A percentile compares a stretch with the other conserved stretches of the same genome.
phyloP scores from a whole-genome alignment of 768 basidiomycete genomes.

The Amanita rimosa region DNA sequence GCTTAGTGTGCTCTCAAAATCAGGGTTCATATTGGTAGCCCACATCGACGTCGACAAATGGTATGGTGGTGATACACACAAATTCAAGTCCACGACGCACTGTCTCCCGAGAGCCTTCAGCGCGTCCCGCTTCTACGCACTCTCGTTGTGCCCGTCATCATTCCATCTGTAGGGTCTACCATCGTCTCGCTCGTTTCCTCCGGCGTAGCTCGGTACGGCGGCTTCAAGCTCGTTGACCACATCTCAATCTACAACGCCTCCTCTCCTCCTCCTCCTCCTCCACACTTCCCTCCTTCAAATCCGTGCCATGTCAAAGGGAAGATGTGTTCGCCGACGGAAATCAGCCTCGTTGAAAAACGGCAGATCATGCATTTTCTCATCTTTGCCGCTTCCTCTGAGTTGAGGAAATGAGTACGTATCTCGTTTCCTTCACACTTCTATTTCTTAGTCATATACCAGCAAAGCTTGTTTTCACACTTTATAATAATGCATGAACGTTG shows the following conservation, averaged over 20 bases:
- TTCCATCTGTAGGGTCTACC: constrained; percentile 69
- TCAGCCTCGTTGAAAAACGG: constrained; percentile 77
- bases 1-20: constrained; percentile 78
- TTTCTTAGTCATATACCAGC: too few species aligned
- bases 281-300: constrained; percentile 32
- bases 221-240: constrained; percentile 72
- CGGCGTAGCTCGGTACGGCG: constrained; percentile 85
- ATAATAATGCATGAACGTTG: too few species aligned
- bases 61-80: constrained; percentile 60
- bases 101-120: constrained; percentile 18
- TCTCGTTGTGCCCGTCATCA: constrained; percentile 76
- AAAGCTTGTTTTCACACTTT: too few species aligned
- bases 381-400: constrained; percentile 58
- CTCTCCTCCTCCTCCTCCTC: constrained; percentile 12
- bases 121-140: constrained; percentile 60
- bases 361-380: constrained; percentile 86
- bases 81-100: constrained; percentile 25
- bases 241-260: constrained; percentile 54
- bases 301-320: constrained; percentile 85
- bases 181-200: constrained; percentile 73
- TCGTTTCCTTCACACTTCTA: too few species aligned
- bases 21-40: constrained; percentile 77
- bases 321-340: constrained; percentile 81
- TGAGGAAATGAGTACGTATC: too few species aligned
- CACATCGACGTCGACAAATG: constrained; percentile 80